Conservation (phyloP, 768 basidiomycete species). For the Epithele typhae region DNA sequence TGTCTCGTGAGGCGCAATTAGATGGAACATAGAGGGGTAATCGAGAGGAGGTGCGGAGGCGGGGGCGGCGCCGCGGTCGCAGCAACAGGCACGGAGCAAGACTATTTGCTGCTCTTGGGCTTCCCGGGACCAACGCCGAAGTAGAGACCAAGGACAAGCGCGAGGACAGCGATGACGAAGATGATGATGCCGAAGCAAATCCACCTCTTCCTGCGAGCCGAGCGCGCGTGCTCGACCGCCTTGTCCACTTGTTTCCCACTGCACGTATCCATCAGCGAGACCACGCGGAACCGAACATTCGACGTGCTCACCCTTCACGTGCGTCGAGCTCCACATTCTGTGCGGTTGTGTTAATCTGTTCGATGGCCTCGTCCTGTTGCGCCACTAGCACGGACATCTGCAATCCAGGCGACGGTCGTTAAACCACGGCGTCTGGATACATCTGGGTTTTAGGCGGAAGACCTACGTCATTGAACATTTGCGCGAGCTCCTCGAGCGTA, state of each 20-base stretch:
- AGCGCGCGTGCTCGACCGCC: conserved; percentile 64
- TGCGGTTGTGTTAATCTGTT: conserved; percentile 59
- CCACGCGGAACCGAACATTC: no score
- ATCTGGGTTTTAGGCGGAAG: not conserved
- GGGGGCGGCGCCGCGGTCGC: no score
- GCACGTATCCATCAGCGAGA: no score
- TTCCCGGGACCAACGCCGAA: conserved; percentile 5
- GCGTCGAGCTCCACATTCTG: conserved; percentile 62
- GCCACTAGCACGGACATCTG: conserved; percentile 77
- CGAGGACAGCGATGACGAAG: conserved; percentile 52
- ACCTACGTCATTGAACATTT: conserved; percentile 77
- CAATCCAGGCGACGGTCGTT: not conserved
- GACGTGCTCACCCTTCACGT: conserved; percentile 55
- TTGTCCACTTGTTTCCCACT: conserved; percentile 60
- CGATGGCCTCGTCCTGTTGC: conserved; percentile 76
- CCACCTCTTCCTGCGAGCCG: conserved; percentile 79
- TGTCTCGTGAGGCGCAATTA: not conserved
- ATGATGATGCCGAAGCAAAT: conserved; percentile 73
- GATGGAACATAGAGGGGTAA: not conserved
- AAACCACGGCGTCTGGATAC: not conserved
- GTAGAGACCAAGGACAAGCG: conserved; percentile 49
- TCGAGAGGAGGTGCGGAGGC: no score
- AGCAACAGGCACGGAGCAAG: not conserved
- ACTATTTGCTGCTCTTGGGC: conserved; percentile 4
- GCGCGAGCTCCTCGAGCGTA: conserved; percentile 84